These are phyloP conservation scores for Vitis rotundifolia DNA, from an alignment of 164 flowering plant species.

Conservation along the genomic window DNA sequence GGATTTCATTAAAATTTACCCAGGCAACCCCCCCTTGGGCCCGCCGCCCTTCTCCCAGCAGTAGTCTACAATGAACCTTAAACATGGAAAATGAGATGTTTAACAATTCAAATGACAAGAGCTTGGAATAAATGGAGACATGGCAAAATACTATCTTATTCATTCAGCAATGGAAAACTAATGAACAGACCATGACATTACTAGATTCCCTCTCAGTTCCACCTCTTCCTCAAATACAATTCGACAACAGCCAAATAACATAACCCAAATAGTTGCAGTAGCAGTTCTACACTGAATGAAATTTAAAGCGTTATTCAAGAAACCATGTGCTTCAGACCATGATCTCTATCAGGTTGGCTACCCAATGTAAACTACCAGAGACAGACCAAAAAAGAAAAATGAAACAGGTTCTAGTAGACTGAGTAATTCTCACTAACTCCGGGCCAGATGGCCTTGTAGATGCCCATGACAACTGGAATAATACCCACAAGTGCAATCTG, in stretches of 20 bases:
- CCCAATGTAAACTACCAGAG: constrained; percentile 1
- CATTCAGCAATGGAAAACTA: not conserved
- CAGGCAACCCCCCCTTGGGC: too few relatives aligned
- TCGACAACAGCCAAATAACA: constrained; percentile 9
- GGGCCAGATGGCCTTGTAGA: constrained; percentile 59
- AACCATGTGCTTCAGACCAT: not conserved
- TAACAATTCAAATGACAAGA: too few relatives aligned
- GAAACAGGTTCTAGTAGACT: constrained; percentile 39
- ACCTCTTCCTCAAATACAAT: constrained; percentile 23
- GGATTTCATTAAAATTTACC: too few relatives aligned
- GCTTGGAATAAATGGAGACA: not conserved
- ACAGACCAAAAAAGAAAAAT: not conserved
- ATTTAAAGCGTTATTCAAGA: too few relatives aligned
- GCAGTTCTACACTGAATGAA: not conserved
- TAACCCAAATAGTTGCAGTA: not conserved
- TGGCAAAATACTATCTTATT: not conserved
- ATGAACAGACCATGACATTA: not conserved
- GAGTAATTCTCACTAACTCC: constrained; percentile 54
- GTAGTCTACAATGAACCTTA: too few relatives aligned
- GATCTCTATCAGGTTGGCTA: not conserved
- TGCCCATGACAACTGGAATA: constrained; percentile 61
- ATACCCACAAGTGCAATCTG: constrained; percentile 80
- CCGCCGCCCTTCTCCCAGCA: too few relatives aligned
- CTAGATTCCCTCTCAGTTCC: constrained; percentile 15
- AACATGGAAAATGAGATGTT: too few relatives aligned